Percentiles rank a stretch among this genome's conserved stretches.
phyloP scores from a whole-genome alignment of 2,329 filamentous ascomycete genomes.

The Ascocoryne sarcoides region DNA sequence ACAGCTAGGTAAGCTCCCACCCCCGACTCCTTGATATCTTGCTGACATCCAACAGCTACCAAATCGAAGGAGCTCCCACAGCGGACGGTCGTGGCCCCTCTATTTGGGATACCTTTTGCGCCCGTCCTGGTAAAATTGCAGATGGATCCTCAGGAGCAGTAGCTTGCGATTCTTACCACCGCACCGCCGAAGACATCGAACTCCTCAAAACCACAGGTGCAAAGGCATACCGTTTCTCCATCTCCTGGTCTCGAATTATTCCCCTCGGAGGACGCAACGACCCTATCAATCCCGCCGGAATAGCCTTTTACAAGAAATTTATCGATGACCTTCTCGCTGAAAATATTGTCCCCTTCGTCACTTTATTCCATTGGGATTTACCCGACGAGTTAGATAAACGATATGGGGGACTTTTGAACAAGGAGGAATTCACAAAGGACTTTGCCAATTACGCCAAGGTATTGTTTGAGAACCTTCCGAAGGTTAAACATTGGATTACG shows the following conservation, averaged over 20 bases:
- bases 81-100: slow-evolving; percentile 72
- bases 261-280: slow-evolving; percentile 77
- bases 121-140: slow-evolving; percentile 72
- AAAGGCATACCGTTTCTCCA: slow-evolving; percentile 72
- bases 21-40: neutral
- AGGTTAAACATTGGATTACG: slow-evolving; percentile 82
- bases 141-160: slow-evolving; percentile 65
- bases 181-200: slow-evolving; percentile 65
- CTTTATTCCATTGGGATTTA: slow-evolving; percentile 82
- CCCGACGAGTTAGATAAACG: slow-evolving; percentile 70
- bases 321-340: slow-evolving; percentile 69
- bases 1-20: slow-evolving; percentile 56
- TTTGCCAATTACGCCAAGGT: slow-evolving; percentile 71
- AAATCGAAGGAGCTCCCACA: slow-evolving; percentile 70
- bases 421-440: slow-evolving; percentile 73
- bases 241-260: slow-evolving; percentile 79
- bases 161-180: slow-evolving; percentile 82
- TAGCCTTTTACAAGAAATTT: slow-evolving; percentile 71
- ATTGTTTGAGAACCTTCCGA: slow-evolving; percentile 64
- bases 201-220: slow-evolving; percentile 68
- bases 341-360: slow-evolving; percentile 73
- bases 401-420: slow-evolving; percentile 74
- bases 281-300: slow-evolving; percentile 67
- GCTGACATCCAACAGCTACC: slow-evolving; percentile 57
- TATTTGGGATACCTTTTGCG: slow-evolving; percentile 88